phyloP scores from a whole-genome alignment of 305 asterid genomes.

The Solanum chacoense region DNA sequence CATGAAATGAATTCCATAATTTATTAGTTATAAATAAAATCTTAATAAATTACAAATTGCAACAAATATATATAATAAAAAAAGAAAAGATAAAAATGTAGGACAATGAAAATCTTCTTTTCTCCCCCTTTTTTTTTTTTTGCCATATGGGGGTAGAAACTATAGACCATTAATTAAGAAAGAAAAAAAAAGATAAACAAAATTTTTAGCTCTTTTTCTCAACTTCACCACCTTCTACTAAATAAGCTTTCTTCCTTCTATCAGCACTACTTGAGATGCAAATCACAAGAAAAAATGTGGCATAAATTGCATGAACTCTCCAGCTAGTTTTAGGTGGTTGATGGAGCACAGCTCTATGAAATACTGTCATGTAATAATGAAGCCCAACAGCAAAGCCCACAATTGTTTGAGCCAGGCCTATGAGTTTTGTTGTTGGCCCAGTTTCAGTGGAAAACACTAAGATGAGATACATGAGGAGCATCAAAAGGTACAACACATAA shows the following conservation, averaged over 20 bases:
- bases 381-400: slow-evolving; percentile 90
- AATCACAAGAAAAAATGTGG: slow-evolving; percentile 68
- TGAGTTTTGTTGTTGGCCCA: slow-evolving; percentile 34
- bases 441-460: slow-evolving; percentile 69
- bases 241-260: slow-evolving; percentile 68
- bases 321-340: slow-evolving; percentile 82
- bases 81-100: neutral
- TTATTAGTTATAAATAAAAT: neutral
- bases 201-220: slow-evolving; percentile 43
- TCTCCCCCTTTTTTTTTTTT: neutral
- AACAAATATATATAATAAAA: neutral
- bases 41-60: neutral
- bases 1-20: neutral
- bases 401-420: slow-evolving; percentile 68
- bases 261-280: slow-evolving; percentile 46
- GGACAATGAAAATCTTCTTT: neutral
- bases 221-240: slow-evolving; percentile 57
- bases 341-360: slow-evolving; percentile 62
- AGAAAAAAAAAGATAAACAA: neutral
- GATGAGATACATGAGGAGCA: slow-evolving; percentile 66
- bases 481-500: slow-evolving; percentile 73
- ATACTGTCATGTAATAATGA: slow-evolving; percentile 80
- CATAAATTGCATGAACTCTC: slow-evolving; percentile 66
- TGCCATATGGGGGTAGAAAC: neutral
- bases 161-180: neutral